A percentile compares a stretch with the other conserved stretches of the same genome.
Conservation (phyloP, 202 grass and related monocot genomes). For the Elaeis oleifera region DNA sequence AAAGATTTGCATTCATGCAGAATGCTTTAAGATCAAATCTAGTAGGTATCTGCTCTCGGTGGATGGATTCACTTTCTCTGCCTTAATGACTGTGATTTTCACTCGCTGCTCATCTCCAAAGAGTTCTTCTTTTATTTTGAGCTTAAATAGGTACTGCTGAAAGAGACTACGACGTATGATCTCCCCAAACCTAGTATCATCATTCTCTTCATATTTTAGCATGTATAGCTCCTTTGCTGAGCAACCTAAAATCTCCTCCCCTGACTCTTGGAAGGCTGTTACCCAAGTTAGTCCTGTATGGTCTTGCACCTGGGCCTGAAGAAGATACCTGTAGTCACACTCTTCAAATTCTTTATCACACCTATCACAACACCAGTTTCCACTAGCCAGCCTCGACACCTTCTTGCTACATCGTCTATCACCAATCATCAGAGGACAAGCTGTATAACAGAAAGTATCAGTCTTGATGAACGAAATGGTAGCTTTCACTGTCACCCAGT, state of each 20-base stretch:
- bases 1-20: conserved; percentile 4
- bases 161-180: conserved; percentile 46
- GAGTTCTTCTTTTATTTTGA: conserved; percentile 88
- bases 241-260: conserved; percentile 66
- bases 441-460: conserved; percentile 70
- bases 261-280: conserved; percentile 82
- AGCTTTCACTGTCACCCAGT: conserved; percentile 76
- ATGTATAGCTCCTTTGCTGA: conserved; percentile 53
- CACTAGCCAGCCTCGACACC: conserved; percentile 46
- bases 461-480: conserved; percentile 72
- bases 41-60: conserved; percentile 68
- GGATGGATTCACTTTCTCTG: conserved; percentile 57
- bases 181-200: conserved; percentile 45
- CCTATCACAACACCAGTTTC: conserved; percentile 67
- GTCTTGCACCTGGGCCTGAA: conserved; percentile 87
- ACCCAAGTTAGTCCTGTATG: conserved; percentile 67
- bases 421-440: conserved; percentile 67
- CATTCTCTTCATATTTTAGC: conserved; percentile 35
- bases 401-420: conserved; percentile 77
- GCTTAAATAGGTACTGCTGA: conserved; percentile 48
- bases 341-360: conserved; percentile 79
- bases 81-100: conserved; percentile 57
- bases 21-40: conserved; percentile 32
- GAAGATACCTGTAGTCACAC: conserved; percentile 87
- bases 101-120: conserved; percentile 69